Evolutionary conservation across 192 early-diverging fungal genomes (phyloP), one percentile per base, ranked within the genome.

Genomic region (Coemansia sp.): DNA sequence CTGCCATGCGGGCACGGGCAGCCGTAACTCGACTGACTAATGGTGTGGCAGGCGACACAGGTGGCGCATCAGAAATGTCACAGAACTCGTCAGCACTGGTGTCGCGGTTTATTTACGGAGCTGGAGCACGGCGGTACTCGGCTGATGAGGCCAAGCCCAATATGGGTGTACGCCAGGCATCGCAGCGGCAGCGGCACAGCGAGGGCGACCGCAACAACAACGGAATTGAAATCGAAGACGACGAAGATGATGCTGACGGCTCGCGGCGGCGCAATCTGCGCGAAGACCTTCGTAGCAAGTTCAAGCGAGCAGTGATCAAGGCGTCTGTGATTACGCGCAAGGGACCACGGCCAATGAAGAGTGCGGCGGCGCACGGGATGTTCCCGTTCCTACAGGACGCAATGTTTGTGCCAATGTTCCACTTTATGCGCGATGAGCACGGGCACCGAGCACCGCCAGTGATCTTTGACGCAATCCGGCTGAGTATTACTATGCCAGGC

Each of bases 331-430:
- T 82, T 1, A 76, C 79, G 1, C 79, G 79, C 69, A 66, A 66
- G 52, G 48, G 61, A 0, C 68, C 65, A 21, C 69, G 67, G 55
- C 62, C 61, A 41, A 72, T 82, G 72, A 75, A 72, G 60, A 72
- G 69, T 59, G 67, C 79, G 0, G 64, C 57, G 29, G 26, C 50
- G 9, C 53, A 69, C 23, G 70, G 79, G 35, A 64, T 76, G 52
- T 84, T 84, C 43, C 82, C 82, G 27, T 77, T 84, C 54, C 67
- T 84, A 49, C 74, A 77, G 61, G 75, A 77, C 57, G 82, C 82
- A 12, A 74, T 84, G 74, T 71, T 74, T 66, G 82, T 77, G 37
- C 82, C 82, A 11, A 76, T 80, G 69, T 84, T 81, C 53, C 76
- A 77, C 52, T 72, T 81, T 50, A 74, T 77, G 75, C 82, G 78